Evolutionary conservation across 2,329 filamentous ascomycete genomes (phyloP).

Genomic region (Podosphaera xanthii): DNA sequence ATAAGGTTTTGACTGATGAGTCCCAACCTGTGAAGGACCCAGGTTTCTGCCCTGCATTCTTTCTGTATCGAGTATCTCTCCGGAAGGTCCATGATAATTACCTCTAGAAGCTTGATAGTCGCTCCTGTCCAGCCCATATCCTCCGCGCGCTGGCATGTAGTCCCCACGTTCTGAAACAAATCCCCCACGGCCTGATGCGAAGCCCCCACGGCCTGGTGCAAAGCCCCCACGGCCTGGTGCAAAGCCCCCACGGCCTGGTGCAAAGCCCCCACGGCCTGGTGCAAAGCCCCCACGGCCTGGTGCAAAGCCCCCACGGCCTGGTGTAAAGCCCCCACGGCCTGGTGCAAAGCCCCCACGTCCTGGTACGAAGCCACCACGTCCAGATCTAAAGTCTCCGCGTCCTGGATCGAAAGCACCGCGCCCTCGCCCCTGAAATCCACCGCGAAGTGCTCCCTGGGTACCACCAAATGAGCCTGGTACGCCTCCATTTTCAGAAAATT

Average conservation of each 20-base stretch:
- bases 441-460: constrained; percentile 18
- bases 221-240: not conserved
- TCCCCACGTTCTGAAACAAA: not conserved
- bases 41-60: constrained; percentile 21
- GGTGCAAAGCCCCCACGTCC: not conserved
- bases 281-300: constrained; percentile 26
- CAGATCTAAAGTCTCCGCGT: no score
- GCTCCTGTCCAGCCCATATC: constrained; percentile 5
- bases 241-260: not conserved
- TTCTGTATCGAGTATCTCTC: constrained; percentile 11
- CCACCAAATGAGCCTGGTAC: constrained; percentile 9
- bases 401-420: no score
- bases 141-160: not conserved
- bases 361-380: no score
- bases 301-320: constrained; percentile 19
- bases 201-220: not conserved
- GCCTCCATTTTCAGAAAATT: constrained; percentile 15
- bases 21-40: constrained; percentile 19
- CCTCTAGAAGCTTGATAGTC: constrained; percentile 10
- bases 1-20: constrained; percentile 6
- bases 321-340: not conserved
- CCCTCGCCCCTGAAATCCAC: constrained; percentile 21
- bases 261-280: not conserved
- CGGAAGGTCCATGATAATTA: constrained; percentile 7
- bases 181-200: not conserved